These are phyloP conservation scores for Maudiozyma barnettii DNA, from an alignment of 805 yeast species.

Conservation along the genomic window DNA sequence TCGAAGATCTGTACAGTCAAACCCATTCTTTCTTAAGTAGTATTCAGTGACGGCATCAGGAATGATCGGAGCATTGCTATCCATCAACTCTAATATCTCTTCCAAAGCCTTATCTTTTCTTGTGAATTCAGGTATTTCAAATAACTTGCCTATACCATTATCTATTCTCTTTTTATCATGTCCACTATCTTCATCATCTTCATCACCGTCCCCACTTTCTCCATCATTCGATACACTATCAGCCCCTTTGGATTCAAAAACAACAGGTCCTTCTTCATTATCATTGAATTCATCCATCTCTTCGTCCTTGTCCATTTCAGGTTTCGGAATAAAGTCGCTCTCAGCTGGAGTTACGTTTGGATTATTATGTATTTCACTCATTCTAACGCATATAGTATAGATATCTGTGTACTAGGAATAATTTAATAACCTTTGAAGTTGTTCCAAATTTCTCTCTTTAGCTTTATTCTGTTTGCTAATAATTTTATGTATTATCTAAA, in stretches of 20 bases:
- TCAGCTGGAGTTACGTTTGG: background rate
- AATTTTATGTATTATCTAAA: too few species aligned
- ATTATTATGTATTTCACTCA: background rate
- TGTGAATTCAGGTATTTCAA: constrained; percentile 57
- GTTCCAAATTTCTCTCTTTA: too few species aligned
- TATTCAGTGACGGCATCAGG: constrained; percentile 96
- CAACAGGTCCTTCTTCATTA: constrained; percentile 26
- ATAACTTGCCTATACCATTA: constrained; percentile 26
- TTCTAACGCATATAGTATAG: background rate
- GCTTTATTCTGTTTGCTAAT: too few species aligned
- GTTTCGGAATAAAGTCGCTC: background rate
- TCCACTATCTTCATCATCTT: constrained; percentile 7
- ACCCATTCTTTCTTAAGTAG: constrained; percentile 76
- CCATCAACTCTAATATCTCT: constrained; percentile 82
- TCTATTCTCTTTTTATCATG: constrained; percentile 14
- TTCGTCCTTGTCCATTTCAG: constrained; percentile 16
- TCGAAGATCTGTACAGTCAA: constrained; percentile 67
- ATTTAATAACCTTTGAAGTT: too few species aligned
- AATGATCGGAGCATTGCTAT: constrained; percentile 88
- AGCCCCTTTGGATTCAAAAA: constrained; percentile 7
- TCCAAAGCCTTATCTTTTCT: constrained; percentile 73
- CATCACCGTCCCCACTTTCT: constrained; percentile 8
- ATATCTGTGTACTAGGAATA: too few species aligned
- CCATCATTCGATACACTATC: constrained; percentile 3
- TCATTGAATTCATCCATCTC: constrained; percentile 31